Conservation (phyloP, 345 rosid genomes). For the Carallia pectinifolia region DNA sequence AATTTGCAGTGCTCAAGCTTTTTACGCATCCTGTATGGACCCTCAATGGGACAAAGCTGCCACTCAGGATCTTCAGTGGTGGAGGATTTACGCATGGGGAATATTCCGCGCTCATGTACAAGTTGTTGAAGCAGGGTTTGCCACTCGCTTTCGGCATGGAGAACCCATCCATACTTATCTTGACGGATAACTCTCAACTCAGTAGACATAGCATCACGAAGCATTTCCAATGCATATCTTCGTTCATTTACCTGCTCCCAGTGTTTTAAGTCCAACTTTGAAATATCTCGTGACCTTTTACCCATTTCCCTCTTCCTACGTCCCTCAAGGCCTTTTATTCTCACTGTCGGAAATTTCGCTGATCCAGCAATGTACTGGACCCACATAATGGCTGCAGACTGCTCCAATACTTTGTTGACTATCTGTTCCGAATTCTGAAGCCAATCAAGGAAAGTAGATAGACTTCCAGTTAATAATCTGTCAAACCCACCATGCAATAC, state of each 20-base stretch:
- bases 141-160: constrained; percentile 99
- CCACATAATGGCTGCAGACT: constrained; percentile 97
- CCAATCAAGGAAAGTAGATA: constrained; percentile 82
- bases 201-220: constrained; percentile 97
- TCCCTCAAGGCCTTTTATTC: constrained; percentile 89
- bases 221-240: constrained; percentile 87
- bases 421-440: constrained; percentile 71
- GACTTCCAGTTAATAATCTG: constrained; percentile 75
- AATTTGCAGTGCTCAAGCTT: constrained; percentile 90
- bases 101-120: constrained; percentile 94
- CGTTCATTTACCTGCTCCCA: constrained; percentile 97
- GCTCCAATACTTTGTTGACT: constrained; percentile 86
- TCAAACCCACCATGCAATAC: constrained; percentile 95
- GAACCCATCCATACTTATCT: constrained; percentile 99
- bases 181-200: constrained; percentile 99
- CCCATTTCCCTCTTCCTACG: constrained; percentile 95
- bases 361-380: constrained; percentile 90
- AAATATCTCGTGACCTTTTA: constrained; percentile 75
- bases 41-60: constrained; percentile 99
- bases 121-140: constrained; percentile 94
- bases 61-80: constrained; percentile 71
- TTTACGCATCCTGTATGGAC: constrained; percentile 99
- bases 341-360: constrained; percentile 90
- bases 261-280: constrained; percentile 77
- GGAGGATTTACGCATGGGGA: constrained; percentile 70